Evolutionary conservation across 2,329 filamentous ascomycete genomes (phyloP).

Genomic region (Neofusicoccum umdonicola): DNA sequence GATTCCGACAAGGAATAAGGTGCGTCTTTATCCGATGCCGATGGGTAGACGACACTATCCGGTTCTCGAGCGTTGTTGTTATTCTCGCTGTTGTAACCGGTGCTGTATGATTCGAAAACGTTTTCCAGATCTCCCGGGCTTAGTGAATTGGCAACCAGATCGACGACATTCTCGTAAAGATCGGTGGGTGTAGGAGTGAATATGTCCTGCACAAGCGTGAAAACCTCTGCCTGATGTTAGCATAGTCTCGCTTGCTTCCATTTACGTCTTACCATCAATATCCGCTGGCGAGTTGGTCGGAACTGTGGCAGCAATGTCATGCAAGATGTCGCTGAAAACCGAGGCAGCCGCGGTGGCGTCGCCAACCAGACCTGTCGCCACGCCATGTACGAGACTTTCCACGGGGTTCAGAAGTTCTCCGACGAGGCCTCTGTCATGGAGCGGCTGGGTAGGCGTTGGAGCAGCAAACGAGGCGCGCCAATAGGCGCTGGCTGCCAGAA

Average conservation of each 20-base stretch:
- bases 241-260: neutral
- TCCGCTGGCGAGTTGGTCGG: conserved; percentile 1
- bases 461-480: neutral
- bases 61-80: neutral
- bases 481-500: neutral
- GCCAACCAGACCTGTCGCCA: neutral
- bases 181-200: neutral
- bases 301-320: neutral
- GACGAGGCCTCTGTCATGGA: neutral
- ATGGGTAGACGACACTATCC: neutral
- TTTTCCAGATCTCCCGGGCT: neutral
- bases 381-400: neutral
- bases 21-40: conserved; percentile 48
- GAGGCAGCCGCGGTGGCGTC: neutral
- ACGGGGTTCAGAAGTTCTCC: neutral
- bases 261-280: neutral
- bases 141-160: neutral
- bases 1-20: conserved; percentile 49
- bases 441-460: neutral
- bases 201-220: neutral
- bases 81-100: neutral
- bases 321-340: neutral
- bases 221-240: neutral
- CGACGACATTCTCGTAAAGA: neutral
- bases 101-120: neutral